Base-by-base conservation (phyloP, 176 grass and related monocot genomes). In the Secale cereale region DNA sequence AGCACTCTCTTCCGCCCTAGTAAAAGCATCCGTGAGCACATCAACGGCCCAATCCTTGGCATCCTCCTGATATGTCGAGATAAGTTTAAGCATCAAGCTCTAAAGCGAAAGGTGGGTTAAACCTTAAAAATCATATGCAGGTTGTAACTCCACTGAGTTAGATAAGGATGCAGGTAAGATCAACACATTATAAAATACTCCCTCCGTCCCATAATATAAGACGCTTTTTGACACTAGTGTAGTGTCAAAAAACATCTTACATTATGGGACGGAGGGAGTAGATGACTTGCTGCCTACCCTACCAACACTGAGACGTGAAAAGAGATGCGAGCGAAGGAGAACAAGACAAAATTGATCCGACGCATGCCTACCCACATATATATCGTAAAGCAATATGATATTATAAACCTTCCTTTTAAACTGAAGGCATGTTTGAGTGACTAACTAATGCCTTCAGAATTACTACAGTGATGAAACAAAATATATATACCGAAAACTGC, bases 41-140 rank as follows among this genome's bases (percentile, higher is more conserved):
- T 99, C 93, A 14, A 85, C 88, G 48, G 85, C 85, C 91, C 97
- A 99, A 89, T 96, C 93, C 78, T 89, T 96, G 74, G 92, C 86
- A 73, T 99, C 79, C 59, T 91, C 91, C 97, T 99, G 25, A 25
- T 26, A 73, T 31, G 65, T 10, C 11, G 19, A 74, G 25, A 48
- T 78, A 54, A 52, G 76, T n/a, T 64, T 65, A 63, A 68, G 57
- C 16, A 70, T 57, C 13, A 71, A 71, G 10, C 60, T 66, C 78
- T 17, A 20, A 4, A 32, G 74, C 3, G 35, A 57, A 33, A 59
- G 29, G 35, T 30, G 6, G 15, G 22, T 78, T 13, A 57, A 31
- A 23, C 19, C 17, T 36, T 54, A 56, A 70, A 81, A 32, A 12
- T n/a, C 31, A 10, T n/a, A 81, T 43, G 52, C 4, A 20, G 8